These are phyloP conservation scores for Quercus lobata DNA, from an alignment of 331 rosid species.

Conservation along the genomic window DNA sequence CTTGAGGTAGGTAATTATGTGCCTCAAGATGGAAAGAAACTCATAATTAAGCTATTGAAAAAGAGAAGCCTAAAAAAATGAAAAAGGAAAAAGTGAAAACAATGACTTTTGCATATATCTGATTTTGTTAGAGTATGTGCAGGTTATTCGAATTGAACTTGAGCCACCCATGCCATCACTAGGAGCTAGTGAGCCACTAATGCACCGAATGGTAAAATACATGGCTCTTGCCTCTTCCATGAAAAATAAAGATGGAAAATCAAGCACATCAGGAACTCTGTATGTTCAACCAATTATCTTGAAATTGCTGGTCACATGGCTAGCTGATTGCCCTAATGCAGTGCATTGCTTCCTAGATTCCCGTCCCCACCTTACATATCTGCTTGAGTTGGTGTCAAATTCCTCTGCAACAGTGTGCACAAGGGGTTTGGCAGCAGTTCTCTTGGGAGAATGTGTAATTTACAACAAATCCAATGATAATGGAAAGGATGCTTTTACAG, in stretches of 20 bases:
- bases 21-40: not conserved
- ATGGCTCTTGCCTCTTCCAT: conserved; percentile 82
- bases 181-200: conserved; percentile 76
- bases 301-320: conserved; percentile 81
- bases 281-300: conserved; percentile 65
- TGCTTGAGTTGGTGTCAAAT: conserved; percentile 78
- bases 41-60: not conserved
- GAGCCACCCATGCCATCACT: conserved; percentile 74
- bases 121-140: conserved; percentile 27
- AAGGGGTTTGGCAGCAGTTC: conserved; percentile 77
- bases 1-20: not conserved
- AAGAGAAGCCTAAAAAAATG: not conserved
- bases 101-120: not conserved
- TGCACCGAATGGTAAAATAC: conserved; percentile 84
- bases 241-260: conserved; percentile 71
- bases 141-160: conserved; percentile 75
- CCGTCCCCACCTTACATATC: conserved; percentile 81
- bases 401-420: conserved; percentile 61
- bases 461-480: conserved; percentile 66
- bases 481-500: conserved; percentile 65
- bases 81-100: not conserved
- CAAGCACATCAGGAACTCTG: conserved; percentile 40
- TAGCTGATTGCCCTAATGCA: conserved; percentile 77
- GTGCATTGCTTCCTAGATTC: conserved; percentile 89
- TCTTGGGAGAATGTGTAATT: conserved; percentile 92